Evolutionary conservation across 345 rosid genomes (phyloP), one percentile per base, ranked within the genome.

Genomic region (Salix viminalis): DNA sequence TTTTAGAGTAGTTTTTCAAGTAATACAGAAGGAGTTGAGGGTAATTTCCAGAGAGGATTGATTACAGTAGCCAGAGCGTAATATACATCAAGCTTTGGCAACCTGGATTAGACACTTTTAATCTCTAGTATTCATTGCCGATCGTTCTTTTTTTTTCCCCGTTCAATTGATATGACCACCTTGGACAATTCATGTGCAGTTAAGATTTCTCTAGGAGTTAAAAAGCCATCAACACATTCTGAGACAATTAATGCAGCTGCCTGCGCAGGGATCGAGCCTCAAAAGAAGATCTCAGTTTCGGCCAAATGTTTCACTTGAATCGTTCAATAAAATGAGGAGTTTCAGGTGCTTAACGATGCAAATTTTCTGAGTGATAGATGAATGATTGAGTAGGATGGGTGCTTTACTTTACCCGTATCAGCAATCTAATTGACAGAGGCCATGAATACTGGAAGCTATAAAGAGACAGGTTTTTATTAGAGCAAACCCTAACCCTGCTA

Each of bases 401-500:
- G 34, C 3, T 44, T 50, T n/a, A 32, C 2, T 7, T 39, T 30
- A 39, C 65, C 19, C 21, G 37, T 52, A 44, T 32, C 23, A 10
- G 71, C 66, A 70, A 23, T 70, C 60, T 71, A 42, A 70, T 37
- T 12, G 58, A 12, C 13, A 6, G 50, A 52, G 66, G 18, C 24
- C 32, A 28, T 48, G 32, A 56, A 42, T 72, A 67, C 70, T 30
- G 76, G 48, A 39, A 65, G 64, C 34, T 64, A 58, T 24, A 12
- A 13, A 72, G 26, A 54, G 65, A 67, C 32, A 44, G 24, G 21
- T 52, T 41, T 7, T 58, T 23, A 56, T 42, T 61, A 71, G 42
- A 64, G 39, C 44, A 65, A 65, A 65, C 50, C 42, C 62, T 37
- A 71, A 48, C 70, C 69, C 81, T 79, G 75, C 84, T 83, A 83